phyloP scores from a whole-genome alignment of 2,329 filamentous ascomycete genomes.

The Fusarium sp. region DNA sequence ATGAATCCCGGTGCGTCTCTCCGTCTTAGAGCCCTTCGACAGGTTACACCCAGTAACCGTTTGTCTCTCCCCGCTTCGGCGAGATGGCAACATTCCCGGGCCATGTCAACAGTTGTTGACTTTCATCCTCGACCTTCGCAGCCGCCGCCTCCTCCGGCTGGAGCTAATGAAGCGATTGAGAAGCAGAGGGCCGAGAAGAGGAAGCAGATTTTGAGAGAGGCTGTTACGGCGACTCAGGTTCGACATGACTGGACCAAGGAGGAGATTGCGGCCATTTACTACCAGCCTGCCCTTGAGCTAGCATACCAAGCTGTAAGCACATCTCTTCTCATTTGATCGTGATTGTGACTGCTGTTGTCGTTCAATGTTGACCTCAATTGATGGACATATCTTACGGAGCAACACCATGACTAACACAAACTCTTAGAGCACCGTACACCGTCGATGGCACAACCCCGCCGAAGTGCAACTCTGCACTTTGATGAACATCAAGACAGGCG shows the following conservation, averaged over 20 bases:
- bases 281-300: conserved; percentile 83
- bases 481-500: conserved; percentile 97
- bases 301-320: conserved; percentile 75
- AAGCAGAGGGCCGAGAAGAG: conserved; percentile 43
- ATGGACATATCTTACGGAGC: conserved; percentile 14
- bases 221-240: conserved; percentile 69
- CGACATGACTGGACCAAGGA: conserved; percentile 83
- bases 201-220: conserved; percentile 57
- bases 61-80: conserved; percentile 34
- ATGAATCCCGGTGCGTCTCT: conserved; percentile 39
- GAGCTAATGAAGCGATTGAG: conserved; percentile 36
- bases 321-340: not conserved
- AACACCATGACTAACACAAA: conserved; percentile 27
- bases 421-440: conserved; percentile 77
- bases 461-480: conserved; percentile 93
- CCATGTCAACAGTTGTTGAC: conserved; percentile 46
- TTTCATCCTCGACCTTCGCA: conserved; percentile 38
- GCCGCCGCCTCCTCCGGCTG: conserved; percentile 39
- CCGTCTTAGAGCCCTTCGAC: conserved; percentile 33
- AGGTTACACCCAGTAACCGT: conserved; percentile 11
- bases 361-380: not conserved
- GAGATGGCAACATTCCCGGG: conserved; percentile 36
- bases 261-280: conserved; percentile 84
- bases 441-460: conserved; percentile 84
- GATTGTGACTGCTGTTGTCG: not conserved